Evolutionary conservation across 176 grass and related monocot genomes (phyloP), one percentile per base, ranked within the genome.

Genomic region (Poa annua): DNA sequence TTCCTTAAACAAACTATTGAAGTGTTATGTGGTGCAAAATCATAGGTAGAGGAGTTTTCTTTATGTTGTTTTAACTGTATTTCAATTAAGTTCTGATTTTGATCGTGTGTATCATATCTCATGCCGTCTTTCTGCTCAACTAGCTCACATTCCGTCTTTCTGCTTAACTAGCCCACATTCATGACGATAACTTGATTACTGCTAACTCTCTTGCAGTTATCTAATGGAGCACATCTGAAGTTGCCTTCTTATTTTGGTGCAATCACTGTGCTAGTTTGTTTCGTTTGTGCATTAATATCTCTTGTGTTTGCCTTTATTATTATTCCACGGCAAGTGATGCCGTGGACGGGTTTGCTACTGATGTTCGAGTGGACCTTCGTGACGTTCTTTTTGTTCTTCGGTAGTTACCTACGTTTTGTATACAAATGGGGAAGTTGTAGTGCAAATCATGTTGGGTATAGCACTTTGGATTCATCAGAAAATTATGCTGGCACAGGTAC

Each of bases 311-410:
- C 93, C 52, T 96, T 98, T 36, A 22, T 63, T 71, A 55, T 92
- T 54, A 91, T 98, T 88, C 96, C 96, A 63, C 77, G 84, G 65
- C 93, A 96, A 87, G 83, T 95, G 78, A 93, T 91, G 75, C 96
- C 96, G 85, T 92, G 88, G 91, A 98, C 89, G 20, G 96, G 96
- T 76, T 84, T 98, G 85, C 69, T 98, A 44, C 77, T 98, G 78
- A 78, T 98, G 87, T 92, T 90, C 7, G 93, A 98, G 71, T 93
- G 87, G 88, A 92, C 78, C 56, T 98, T 89, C 80, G 75, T 83
- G 53, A 20, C 67, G 15, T 98, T 95, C 78, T 95, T 98, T 65
- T 75, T 93, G 33, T 59, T 87, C 56, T 95, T 93, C 36, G 86
- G 86, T 80, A 77, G 85, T 61, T 98, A 92, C 85, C 89, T 98